A percentile compares a stretch with the other conserved stretches of the same genome.
Conservation (phyloP, 1,139 yeast species). For the Sugiyamaella xylanicola region DNA sequence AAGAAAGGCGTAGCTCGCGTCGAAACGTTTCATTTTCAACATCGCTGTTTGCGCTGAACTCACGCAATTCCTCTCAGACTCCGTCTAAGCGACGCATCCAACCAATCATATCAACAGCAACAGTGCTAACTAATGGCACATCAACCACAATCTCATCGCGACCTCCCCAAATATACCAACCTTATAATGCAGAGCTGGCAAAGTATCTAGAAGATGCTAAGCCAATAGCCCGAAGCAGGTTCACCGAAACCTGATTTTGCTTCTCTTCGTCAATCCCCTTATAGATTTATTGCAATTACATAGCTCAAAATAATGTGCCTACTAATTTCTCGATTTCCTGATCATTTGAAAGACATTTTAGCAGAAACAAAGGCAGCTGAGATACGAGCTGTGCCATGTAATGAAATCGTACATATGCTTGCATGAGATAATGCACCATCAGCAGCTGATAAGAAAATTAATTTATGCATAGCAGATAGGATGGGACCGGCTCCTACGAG, state of each 20-base stretch:
- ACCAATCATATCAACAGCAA: background rate
- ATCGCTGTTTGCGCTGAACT: background rate
- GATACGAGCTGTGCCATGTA: no score
- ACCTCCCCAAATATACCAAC: conserved; percentile 14
- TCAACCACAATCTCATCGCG: background rate
- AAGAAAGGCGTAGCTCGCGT: background rate
- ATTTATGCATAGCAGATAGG: background rate
- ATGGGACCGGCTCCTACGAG: background rate
- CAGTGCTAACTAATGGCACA: background rate
- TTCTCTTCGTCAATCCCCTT: no score
- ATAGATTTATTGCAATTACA: no score
- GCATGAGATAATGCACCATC: background rate
- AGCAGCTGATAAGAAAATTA: background rate
- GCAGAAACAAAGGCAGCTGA: no score
- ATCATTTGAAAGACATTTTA: no score
- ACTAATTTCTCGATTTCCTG: no score
- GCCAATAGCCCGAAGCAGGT: conserved; percentile 25
- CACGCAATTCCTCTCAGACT: background rate
- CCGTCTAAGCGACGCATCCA: conserved; percentile 9
- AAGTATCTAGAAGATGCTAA: conserved; percentile 17
- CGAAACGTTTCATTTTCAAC: conserved; percentile 1
- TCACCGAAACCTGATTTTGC: conserved; percentile 29
- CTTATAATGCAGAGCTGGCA: conserved; percentile 11
- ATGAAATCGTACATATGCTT: no score
- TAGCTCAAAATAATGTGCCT: no score